Evolutionary conservation across 2,329 filamentous ascomycete genomes (phyloP).

Genomic region (Monosporascus sp.): DNA sequence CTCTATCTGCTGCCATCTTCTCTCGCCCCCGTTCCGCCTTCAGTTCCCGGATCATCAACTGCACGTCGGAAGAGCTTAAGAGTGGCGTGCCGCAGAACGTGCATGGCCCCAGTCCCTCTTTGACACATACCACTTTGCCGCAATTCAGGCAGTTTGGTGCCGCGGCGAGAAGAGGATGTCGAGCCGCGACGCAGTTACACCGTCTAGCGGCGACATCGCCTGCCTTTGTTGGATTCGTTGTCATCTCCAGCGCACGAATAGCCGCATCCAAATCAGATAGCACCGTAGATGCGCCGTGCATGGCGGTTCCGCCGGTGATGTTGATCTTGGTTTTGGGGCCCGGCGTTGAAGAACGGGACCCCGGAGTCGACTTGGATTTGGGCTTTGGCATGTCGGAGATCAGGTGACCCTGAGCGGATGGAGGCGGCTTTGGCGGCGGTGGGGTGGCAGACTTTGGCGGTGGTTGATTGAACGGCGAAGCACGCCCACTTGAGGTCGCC

Average conservation of each 20-base stretch:
- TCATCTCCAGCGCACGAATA: constrained; percentile 84
- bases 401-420: constrained; percentile 69
- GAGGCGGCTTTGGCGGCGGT: constrained; percentile 48
- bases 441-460: constrained; percentile 45
- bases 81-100: constrained; percentile 80
- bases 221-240: constrained; percentile 72
- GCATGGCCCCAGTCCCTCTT: constrained; percentile 89
- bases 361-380: constrained; percentile 50
- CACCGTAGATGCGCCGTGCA: constrained; percentile 74
- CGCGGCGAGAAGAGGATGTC: constrained; percentile 83
- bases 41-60: constrained; percentile 79
- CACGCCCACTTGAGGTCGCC: constrained; percentile 30
- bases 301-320: constrained; percentile 71
- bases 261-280: constrained; percentile 70
- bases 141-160: constrained; percentile 90
- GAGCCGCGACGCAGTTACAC: constrained; percentile 83
- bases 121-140: constrained; percentile 91
- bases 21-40: constrained; percentile 82
- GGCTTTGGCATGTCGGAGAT: constrained; percentile 71
- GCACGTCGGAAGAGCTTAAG: constrained; percentile 66
- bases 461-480: constrained; percentile 38
- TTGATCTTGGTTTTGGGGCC: constrained; percentile 61
- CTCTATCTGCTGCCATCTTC: constrained; percentile 76
- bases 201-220: constrained; percentile 54
- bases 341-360: constrained; percentile 46